phyloP scores from a whole-genome alignment of 176 grass and related monocot species.

The Juncus inflexus region DNA sequence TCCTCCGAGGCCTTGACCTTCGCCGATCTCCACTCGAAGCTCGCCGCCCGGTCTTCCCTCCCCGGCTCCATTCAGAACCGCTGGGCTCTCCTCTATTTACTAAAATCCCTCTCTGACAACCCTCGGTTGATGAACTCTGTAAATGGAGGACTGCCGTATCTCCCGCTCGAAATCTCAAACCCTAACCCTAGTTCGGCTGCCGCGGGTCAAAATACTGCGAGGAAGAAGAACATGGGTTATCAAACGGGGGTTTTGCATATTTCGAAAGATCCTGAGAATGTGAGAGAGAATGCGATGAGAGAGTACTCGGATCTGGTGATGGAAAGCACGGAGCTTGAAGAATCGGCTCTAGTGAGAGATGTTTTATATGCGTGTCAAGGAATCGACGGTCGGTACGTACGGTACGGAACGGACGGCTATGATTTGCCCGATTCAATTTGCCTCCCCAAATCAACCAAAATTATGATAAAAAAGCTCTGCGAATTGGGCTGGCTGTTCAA shows the following conservation, averaged over 20 bases:
- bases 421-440: slow-evolving; percentile 72
- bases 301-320: slow-evolving; percentile 90
- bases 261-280: slow-evolving; percentile 80
- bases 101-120: slow-evolving; percentile 76
- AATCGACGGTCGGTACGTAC: slow-evolving; percentile 79
- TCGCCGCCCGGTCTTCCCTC: slow-evolving; percentile 49
- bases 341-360: slow-evolving; percentile 80
- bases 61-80: slow-evolving; percentile 57
- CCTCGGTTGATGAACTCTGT: slow-evolving; percentile 20
- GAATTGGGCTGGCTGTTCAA: slow-evolving; percentile 84
- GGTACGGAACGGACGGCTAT: slow-evolving; percentile 49
- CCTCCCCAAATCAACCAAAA: slow-evolving; percentile 76
- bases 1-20: slow-evolving; percentile 72
- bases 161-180: slow-evolving; percentile 27
- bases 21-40: slow-evolving; percentile 87
- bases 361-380: slow-evolving; percentile 94
- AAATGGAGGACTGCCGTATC: slow-evolving; percentile 26
- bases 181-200: background rate
- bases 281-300: slow-evolving; percentile 80
- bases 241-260: slow-evolving; percentile 64
- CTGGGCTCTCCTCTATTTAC: slow-evolving; percentile 87
- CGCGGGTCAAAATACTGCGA: slow-evolving; percentile 5
- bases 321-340: slow-evolving; percentile 75
- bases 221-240: slow-evolving; percentile 32
- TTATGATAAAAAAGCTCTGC: slow-evolving; percentile 74